Conservation (phyloP, 305 asterid species). For the Andrographis paniculata region DNA sequence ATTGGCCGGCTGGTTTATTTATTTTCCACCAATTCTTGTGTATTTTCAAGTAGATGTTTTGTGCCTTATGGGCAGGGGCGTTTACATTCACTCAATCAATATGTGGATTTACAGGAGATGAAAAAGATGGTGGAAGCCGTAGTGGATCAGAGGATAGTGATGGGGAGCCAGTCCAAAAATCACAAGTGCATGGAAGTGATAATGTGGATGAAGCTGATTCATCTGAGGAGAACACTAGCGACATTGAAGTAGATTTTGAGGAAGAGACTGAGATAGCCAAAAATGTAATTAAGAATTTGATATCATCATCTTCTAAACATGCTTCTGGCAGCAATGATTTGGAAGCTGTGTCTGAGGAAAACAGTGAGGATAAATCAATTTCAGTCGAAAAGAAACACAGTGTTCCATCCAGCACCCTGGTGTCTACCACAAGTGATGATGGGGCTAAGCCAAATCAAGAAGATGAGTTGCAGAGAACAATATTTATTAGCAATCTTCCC, state of each 20-base stretch:
- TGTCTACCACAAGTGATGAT: slow-evolving; percentile 10
- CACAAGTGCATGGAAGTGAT: slow-evolving; percentile 29
- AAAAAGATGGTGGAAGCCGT: slow-evolving; percentile 37
- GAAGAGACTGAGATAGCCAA: slow-evolving; percentile 69
- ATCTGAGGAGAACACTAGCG: slow-evolving; percentile 27
- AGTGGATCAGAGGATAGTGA: slow-evolving; percentile 44
- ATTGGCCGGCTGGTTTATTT: not conserved
- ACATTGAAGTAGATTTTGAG: slow-evolving; percentile 44
- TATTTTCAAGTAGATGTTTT: not conserved
- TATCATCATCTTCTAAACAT: slow-evolving; percentile 38
- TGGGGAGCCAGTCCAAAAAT: slow-evolving; percentile 29
- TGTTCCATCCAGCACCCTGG: slow-evolving; percentile 21
- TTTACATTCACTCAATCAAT: slow-evolving; percentile 8
- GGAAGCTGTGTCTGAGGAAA: slow-evolving; percentile 24
- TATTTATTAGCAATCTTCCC: slow-evolving; percentile 83
- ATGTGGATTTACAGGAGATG: slow-evolving; percentile 34
- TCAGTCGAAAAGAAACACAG: slow-evolving; percentile 22
- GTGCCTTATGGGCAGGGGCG: not conserved
- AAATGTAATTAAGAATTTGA: slow-evolving; percentile 57
- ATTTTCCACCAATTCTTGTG: not conserved
- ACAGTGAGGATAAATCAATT: slow-evolving; percentile 31
- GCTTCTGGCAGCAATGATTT: slow-evolving; percentile 24
- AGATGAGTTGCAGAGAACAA: slow-evolving; percentile 68
- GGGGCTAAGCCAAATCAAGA: slow-evolving; percentile 30
- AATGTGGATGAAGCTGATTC: slow-evolving; percentile 37